These are phyloP conservation scores for Colletotrichum siamense DNA, from an alignment of 2,329 filamentous ascomycete genomes.

Conservation along the genomic window DNA sequence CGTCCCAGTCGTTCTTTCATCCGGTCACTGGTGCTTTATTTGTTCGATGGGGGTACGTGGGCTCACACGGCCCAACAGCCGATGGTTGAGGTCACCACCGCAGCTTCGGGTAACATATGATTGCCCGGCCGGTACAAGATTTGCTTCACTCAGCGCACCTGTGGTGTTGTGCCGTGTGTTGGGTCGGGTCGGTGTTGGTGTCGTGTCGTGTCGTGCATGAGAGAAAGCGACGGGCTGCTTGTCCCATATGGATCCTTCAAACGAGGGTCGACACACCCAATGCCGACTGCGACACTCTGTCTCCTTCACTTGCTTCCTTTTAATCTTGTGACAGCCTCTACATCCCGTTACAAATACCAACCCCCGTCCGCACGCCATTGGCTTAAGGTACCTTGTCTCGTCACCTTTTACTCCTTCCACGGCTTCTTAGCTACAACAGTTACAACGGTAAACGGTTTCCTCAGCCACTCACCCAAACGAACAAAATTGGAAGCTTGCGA, in stretches of 20 bases:
- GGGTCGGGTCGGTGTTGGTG: neutral
- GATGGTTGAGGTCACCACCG: neutral
- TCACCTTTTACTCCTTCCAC: neutral
- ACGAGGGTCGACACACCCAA: slow-evolving; percentile 17
- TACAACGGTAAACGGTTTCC: neutral
- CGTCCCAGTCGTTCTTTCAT: neutral
- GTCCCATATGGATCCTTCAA: slow-evolving; percentile 11
- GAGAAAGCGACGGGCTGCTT: slow-evolving; percentile 1
- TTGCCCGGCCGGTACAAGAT: neutral
- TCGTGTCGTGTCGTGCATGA: slow-evolving; percentile 14
- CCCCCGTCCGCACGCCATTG: neutral
- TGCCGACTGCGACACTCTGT: slow-evolving; percentile 11
- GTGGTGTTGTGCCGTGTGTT: neutral
- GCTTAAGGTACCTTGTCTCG: no score
- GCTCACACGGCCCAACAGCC: neutral
- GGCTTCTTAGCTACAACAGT: neutral
- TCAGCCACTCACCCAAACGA: neutral
- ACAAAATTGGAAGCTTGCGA: neutral
- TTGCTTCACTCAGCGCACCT: neutral
- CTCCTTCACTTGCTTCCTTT: neutral
- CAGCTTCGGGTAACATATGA: neutral
- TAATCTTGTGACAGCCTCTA: slow-evolving; percentile 18
- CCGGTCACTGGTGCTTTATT: neutral
- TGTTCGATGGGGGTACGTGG: neutral
- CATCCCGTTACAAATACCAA: slow-evolving; percentile 17